These are phyloP conservation scores for Elsinoe arachidis DNA, from an alignment of 2,329 filamentous ascomycete species.

Conservation along the genomic window DNA sequence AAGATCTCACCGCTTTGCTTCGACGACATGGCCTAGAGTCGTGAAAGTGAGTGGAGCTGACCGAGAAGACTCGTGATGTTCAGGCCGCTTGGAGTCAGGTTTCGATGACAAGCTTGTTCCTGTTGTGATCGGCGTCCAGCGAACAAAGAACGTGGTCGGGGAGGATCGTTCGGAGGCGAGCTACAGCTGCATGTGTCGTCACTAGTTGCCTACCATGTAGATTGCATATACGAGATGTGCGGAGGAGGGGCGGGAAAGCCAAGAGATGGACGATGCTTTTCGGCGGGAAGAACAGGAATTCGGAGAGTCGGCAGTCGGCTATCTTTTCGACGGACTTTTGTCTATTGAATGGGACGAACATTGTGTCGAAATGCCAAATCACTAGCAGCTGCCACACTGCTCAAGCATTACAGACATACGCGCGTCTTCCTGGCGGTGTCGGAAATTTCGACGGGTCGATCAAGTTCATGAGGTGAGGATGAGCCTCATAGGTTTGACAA, in stretches of 20 bases:
- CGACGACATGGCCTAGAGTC: neutral
- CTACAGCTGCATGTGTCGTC: neutral
- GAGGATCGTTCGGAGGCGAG: neutral
- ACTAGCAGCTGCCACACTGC: too few species aligned
- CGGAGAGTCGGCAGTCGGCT: neutral
- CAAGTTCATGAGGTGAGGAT: too few species aligned
- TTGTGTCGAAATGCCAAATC: too few species aligned
- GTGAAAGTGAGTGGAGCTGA: too few species aligned
- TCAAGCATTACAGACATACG: too few species aligned
- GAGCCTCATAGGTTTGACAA: too few species aligned
- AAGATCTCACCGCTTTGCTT: neutral
- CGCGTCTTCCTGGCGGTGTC: too few species aligned
- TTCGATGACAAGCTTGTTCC: neutral
- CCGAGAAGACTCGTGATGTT: too few species aligned
- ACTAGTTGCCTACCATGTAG: neutral
- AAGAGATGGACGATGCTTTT: neutral
- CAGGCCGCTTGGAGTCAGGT: too few species aligned
- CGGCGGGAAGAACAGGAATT: neutral
- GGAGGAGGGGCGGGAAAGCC: neutral
- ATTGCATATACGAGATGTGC: neutral
- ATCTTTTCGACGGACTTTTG: too few species aligned
- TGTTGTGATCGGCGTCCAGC: neutral
- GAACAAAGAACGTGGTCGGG: neutral
- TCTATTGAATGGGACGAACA: too few species aligned
- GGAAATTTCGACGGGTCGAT: too few species aligned